Evolutionary conservation across 2,329 filamentous ascomycete genomes (phyloP), one percentile per base, ranked within the genome.

Genomic region (Xylaria polymorpha): DNA sequence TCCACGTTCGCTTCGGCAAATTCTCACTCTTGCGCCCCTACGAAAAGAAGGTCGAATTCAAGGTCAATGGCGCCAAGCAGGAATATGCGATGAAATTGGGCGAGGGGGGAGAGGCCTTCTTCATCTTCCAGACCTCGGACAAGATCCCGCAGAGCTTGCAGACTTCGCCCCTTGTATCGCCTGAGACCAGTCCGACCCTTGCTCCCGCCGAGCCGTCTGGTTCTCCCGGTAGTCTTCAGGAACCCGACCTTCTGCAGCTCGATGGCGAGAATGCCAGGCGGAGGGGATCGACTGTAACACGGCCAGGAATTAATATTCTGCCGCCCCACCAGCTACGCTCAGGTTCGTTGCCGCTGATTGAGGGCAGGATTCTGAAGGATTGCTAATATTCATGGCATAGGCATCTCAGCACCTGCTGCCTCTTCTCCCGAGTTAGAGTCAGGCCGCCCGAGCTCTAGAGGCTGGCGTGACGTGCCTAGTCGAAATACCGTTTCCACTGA

Each of bases 1-100:
- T 99, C 82, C 96, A 99, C 81, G 96, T 99, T 73, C 94, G 96
- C 76, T 99, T 99, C 81, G 96, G 96, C 81, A 99, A 99, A 83
- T 98, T 98, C 84, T 97, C 95, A 69, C 87, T 99, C 46, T 84
- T 99, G 77, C 92, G 96, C 25, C 96, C 96, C 0, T 98, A 91
- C 69, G 96, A 99, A 82, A 99, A 99, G 84, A 99, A 98, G 88
- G 96, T 99, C 77, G 94, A 98, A 82, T 99, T 99, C 83, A 88
- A 88, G 75, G 94, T 99, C 86, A 99, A 99, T 85, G 92, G 93
- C 77, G 83, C 88, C 70, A 97, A 96, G 82, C 94, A 97, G 80
- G 87, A 96, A 74, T 98, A 97, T 84, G 90, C 96, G 56, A 99
- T 99, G 96, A 99, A 99, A 83, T 87, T 99, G 22, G 96, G 96